Percentiles rank a stretch among this genome's conserved stretches.
Conservation (phyloP, 306 rosid genomes). For the Cucumis melo region DNA sequence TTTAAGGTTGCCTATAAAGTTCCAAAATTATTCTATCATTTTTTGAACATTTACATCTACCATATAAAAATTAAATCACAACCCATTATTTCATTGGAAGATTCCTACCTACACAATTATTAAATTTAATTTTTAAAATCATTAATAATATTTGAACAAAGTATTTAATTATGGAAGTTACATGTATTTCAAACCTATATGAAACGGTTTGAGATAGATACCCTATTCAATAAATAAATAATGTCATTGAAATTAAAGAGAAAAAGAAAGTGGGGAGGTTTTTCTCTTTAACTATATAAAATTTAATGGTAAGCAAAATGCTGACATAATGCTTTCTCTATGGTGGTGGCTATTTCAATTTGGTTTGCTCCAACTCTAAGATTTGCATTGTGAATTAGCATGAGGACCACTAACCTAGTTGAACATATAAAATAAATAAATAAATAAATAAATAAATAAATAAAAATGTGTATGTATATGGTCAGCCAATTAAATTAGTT, state of each 20-base stretch:
- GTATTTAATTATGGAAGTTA: too few relatives aligned
- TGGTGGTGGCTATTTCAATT: not conserved
- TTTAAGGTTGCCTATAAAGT: not conserved
- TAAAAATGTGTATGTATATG: too few relatives aligned
- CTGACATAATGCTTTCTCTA: not conserved
- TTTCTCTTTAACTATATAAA: not conserved
- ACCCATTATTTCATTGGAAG: too few relatives aligned
- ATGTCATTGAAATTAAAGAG: not conserved
- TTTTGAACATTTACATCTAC: not conserved
- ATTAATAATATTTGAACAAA: too few relatives aligned
- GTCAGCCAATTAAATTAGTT: not conserved
- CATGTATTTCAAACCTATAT: too few relatives aligned
- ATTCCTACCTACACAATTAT: too few relatives aligned
- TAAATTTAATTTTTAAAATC: too few relatives aligned
- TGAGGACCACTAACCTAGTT: not conserved
- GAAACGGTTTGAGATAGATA: too few relatives aligned
- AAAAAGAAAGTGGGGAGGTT: not conserved
- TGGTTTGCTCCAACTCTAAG: not conserved
- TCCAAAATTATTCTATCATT: not conserved
- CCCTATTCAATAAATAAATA: too few relatives aligned
- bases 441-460: too few relatives aligned
- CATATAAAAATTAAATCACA: too few relatives aligned
- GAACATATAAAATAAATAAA: not conserved
- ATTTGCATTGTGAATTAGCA: not conserved
- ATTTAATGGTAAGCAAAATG: not conserved